These are phyloP conservation scores for Selaginella tamariscina DNA, from an alignment of 75 land plant genomes.

Conservation along the genomic window DNA sequence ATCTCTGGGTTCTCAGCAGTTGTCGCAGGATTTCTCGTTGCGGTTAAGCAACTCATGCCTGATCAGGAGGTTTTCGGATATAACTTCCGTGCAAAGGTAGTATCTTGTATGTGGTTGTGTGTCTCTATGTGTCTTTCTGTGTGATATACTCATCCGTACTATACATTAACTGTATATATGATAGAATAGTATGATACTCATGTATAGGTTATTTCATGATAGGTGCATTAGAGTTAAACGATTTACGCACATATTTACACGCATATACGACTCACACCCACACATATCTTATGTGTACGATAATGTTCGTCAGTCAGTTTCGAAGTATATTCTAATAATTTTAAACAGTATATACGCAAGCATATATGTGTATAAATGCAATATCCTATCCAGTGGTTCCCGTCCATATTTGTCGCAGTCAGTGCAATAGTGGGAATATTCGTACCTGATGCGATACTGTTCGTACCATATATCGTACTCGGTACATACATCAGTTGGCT, in stretches of 20 bases:
- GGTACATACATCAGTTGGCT: conserved; percentile 79
- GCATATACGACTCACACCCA: too few relatives aligned
- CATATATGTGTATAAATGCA: too few relatives aligned
- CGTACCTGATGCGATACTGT: conserved; percentile 34
- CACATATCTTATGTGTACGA: too few relatives aligned
- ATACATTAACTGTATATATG: background rate
- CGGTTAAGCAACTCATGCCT: conserved; percentile 79
- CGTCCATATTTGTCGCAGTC: conserved; percentile 47
- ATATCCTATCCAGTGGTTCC: conserved; percentile 87
- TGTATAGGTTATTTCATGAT: too few relatives aligned
- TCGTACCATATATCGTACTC: conserved; percentile 67
- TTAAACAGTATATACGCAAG: too few relatives aligned
- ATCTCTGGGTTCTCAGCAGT: conserved; percentile 87
- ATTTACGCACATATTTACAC: too few relatives aligned
- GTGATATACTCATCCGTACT: too few relatives aligned
- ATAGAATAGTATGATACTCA: too few relatives aligned
- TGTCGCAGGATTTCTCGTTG: conserved; percentile 79
- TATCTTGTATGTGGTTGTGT: too few relatives aligned
- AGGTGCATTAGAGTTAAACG: too few relatives aligned
- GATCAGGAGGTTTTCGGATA: conserved; percentile 47
- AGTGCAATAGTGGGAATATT: conserved; percentile 42
- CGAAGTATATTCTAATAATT: background rate
- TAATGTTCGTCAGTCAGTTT: background rate
- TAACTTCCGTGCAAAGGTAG: conserved; percentile 83
- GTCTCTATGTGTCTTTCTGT: too few relatives aligned